phyloP scores from a whole-genome alignment of 768 basidiomycete species.

The Tubosaeta sp. region DNA sequence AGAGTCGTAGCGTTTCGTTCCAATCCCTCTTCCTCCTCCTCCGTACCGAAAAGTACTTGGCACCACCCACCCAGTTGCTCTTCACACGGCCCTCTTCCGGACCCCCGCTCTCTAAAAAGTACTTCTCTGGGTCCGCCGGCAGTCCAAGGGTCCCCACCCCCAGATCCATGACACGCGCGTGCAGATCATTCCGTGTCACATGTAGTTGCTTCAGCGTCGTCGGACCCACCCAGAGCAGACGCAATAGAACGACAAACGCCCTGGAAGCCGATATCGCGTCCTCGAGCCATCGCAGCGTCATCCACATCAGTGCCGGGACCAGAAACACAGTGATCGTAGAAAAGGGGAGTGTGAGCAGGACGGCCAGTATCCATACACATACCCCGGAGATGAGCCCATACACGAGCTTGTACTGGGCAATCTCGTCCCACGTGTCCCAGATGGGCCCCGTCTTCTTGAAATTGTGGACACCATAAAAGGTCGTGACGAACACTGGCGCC shows the following conservation, averaged over 20 bases:
- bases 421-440: conserved; percentile 87
- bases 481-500: conserved; percentile 72
- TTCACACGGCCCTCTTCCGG: conserved; percentile 68
- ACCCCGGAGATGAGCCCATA: conserved; percentile 76
- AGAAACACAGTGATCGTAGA: conserved; percentile 51
- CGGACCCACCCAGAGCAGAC: conserved; percentile 61
- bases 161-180: conserved; percentile 63
- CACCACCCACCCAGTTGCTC: conserved; percentile 61
- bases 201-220: conserved; percentile 51
- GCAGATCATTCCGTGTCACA: conserved; percentile 50
- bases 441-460: conserved; percentile 80
- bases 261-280: conserved; percentile 78
- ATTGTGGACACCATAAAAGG: conserved; percentile 64
- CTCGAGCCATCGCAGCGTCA: conserved; percentile 84
- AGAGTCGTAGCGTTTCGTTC: conserved; percentile 81
- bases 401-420: conserved; percentile 83
- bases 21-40: conserved; percentile 82
- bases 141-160: conserved; percentile 56
- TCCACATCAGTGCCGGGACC: conserved; percentile 82
- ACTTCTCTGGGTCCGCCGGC: conserved; percentile 64
- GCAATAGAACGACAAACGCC: conserved; percentile 59
- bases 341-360: conserved; percentile 60
- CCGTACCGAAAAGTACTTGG: conserved; percentile 75
- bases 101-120: conserved; percentile 57
- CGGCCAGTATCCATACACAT: conserved; percentile 55